phyloP scores from a whole-genome alignment of 352 stramenopile genomes.

The Phytopythium ostracodes region DNA sequence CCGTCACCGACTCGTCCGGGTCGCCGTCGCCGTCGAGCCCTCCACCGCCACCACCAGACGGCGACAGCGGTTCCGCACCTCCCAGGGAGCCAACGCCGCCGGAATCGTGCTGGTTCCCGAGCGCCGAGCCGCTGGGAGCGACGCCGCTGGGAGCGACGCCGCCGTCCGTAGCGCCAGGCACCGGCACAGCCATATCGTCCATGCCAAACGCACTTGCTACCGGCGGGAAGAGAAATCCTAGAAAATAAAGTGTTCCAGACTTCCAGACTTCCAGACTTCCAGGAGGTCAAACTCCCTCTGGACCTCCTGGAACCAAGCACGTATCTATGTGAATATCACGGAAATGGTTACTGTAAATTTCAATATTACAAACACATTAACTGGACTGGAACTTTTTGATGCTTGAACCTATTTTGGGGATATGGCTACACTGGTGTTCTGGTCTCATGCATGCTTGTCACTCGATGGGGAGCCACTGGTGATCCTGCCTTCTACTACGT shows the following conservation, averaged over 20 bases:
- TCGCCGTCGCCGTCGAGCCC: conserved; percentile 17
- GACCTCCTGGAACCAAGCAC: neutral
- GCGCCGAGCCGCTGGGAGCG: neutral
- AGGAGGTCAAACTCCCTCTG: neutral
- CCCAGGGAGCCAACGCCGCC: neutral
- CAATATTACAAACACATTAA: no score
- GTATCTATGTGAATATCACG: neutral
- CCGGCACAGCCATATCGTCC: neutral
- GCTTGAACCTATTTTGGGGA: conserved; percentile 7
- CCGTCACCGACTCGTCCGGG: conserved; percentile 28
- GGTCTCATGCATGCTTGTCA: neutral
- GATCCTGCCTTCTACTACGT: no score
- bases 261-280: neutral
- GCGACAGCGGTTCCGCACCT: neutral
- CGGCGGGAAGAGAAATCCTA: conserved; percentile 2
- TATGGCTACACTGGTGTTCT: conserved; percentile 11
- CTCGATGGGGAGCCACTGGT: neutral
- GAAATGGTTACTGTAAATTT: no score
- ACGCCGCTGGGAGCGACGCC: neutral
- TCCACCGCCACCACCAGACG: neutral
- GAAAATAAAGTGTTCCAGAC: conserved; percentile 1
- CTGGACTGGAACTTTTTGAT: no score
- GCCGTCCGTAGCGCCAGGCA: neutral
- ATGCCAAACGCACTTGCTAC: neutral
- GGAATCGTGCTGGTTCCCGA: neutral